Base-by-base conservation (phyloP, 768 basidiomycete species). In the Russula sp. region DNA sequence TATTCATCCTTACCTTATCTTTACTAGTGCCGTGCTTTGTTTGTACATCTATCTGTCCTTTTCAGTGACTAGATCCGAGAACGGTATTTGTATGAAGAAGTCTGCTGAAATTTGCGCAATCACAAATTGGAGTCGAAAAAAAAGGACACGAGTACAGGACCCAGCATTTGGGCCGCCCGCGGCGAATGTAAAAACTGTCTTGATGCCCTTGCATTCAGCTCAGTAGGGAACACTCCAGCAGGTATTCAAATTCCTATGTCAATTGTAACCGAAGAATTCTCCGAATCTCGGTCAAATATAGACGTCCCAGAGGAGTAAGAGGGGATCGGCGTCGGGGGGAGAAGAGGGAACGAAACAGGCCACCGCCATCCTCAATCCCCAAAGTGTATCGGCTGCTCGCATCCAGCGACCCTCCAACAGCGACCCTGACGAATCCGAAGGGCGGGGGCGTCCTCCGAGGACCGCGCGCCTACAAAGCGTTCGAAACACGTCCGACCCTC, bases 161-260 rank as follows among this genome's bases (percentile, higher is more conserved):
- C 41, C 56, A 47, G 52, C 14, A 58, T 20, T 32, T 48, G 43
- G 57, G 22, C 62, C 57, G 46, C 62, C 62, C 57, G 61, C 61
- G 61, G 61, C 57, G 50, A 46, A 50, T 25, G 16, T 11, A 29
- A 45, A 42, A 50, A 34, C 45, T 29, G 32, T 22, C 43, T 16
- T 34, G 20, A 48, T 51, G 52, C 36, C 36, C 34, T 20, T 42
- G 16, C 56, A 11, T 46, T 41, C 4, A n/a, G 25, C 43, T 13
- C 35, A 18, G 53, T 35, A 42, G 38, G 14, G 42, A 41, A 25
- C 20, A 13, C n/a, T 39, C 43, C 39, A 25, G n/a, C 9, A 32
- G 11, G 46, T 48, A 20, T 20, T 47, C 57, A 52, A 9, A 47
- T 52, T 13, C 56, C 43, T 61, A 39, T 35, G 14, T 18, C 49